Conservation (phyloP, 352 stramenopile species). For the Plasmopara halstedii region DNA sequence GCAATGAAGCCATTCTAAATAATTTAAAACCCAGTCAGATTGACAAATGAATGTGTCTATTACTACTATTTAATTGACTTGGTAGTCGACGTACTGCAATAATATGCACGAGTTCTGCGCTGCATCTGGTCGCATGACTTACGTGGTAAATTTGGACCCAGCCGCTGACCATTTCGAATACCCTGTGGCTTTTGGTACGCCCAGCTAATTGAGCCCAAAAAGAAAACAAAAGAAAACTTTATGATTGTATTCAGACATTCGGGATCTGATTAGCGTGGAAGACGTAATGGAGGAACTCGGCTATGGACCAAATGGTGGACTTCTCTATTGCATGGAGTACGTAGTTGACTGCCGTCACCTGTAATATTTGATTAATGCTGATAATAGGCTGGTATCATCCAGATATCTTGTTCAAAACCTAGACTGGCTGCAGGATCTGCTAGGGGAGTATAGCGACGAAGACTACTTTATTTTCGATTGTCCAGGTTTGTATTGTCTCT, state of each 20-base stretch:
- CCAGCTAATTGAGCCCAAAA: conserved; percentile 1
- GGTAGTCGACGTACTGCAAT: conserved; percentile 89
- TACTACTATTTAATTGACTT: conserved; percentile 2
- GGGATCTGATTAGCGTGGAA: conserved; percentile 93
- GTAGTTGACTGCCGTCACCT: background rate
- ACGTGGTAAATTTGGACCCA: conserved; percentile 97
- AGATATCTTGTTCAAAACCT: conserved; percentile 91
- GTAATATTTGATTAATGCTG: no score
- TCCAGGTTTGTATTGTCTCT: conserved; percentile 73
- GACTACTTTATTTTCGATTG: conserved; percentile 99
- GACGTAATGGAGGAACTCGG: conserved; percentile 96
- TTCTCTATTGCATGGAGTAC: conserved; percentile 99
- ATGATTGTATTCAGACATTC: conserved; percentile 60
- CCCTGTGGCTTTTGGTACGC: conserved; percentile 78
- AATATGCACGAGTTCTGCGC: conserved; percentile 90
- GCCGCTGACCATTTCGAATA: conserved; percentile 90
- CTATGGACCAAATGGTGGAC: conserved; percentile 96
- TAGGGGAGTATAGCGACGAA: conserved; percentile 87
- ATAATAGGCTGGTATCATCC: conserved; percentile 1
- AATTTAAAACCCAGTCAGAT: background rate
- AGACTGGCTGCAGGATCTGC: conserved; percentile 92
- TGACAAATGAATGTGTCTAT: background rate
- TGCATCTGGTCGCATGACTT: conserved; percentile 79
- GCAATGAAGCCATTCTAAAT: background rate
- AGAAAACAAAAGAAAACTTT: conserved; percentile 5